Evolutionary conservation across 2,329 filamentous ascomycete species (phyloP).

Genomic region (Aplosporella prunicola): DNA sequence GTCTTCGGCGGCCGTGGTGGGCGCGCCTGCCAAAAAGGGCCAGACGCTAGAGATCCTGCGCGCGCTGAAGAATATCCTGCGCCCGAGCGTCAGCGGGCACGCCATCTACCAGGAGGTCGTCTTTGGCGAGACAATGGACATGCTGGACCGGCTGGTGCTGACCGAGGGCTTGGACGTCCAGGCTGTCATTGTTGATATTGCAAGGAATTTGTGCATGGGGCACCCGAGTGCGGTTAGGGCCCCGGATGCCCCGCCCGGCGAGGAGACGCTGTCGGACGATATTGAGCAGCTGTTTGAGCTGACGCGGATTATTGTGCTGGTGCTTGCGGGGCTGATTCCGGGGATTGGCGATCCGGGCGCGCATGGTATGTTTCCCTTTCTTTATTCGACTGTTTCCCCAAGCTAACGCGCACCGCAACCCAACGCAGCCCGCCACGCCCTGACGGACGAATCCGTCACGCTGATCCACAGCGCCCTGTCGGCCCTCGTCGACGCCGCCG

Average conservation of each 20-base stretch:
- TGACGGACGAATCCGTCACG: conserved; percentile 77
- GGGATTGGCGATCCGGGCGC: conserved; percentile 56
- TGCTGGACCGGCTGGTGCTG: conserved; percentile 82
- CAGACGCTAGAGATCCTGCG: conserved; percentile 82
- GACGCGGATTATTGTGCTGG: conserved; percentile 89
- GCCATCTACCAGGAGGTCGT: conserved; percentile 94
- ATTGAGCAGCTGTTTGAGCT: conserved; percentile 97
- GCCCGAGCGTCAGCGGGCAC: conserved; percentile 88
- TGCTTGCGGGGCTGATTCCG: conserved; percentile 78
- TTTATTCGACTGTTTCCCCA: conserved; percentile 3
- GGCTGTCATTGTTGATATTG: conserved; percentile 86
- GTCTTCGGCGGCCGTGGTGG: too few species aligned
- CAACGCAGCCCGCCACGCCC: conserved; percentile 56
- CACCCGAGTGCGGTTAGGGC: conserved; percentile 74
- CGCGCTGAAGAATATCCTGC: conserved; percentile 87
- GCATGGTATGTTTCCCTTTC: conserved; percentile 18
- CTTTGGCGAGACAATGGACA: conserved; percentile 94
- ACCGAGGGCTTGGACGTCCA: conserved; percentile 87
- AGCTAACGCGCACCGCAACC: conserved; percentile 33
- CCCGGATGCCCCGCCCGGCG: conserved; percentile 32
- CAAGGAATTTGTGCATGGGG: conserved; percentile 76
- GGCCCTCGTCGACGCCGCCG: conserved; percentile 85
- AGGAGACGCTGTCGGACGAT: conserved; percentile 82
- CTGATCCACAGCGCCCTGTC: conserved; percentile 74
- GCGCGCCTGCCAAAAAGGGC: conserved; percentile 61